Evolutionary conservation across 495 filamentous ascomycete species (phyloP), one percentile per base, ranked within the genome.

Genomic region (Staphylotrichum tortipilum): DNA sequence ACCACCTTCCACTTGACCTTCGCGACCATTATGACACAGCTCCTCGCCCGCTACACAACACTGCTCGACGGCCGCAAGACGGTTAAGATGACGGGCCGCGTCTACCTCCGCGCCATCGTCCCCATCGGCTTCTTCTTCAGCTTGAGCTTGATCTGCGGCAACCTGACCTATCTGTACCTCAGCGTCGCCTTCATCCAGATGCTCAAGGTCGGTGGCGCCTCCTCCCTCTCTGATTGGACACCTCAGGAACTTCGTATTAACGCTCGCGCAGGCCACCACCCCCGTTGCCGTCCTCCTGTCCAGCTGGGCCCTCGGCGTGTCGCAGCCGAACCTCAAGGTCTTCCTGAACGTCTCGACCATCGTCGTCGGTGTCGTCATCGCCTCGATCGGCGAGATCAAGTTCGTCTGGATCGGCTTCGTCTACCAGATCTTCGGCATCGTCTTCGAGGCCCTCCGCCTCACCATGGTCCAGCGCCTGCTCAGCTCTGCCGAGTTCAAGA

Each of bases 141-240:
- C 70, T 73, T 94, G 72, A 89, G 84, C 67, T 78, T 96, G 78
- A 95, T 96, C 61, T 95, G 87, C 70, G 86, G 89, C 50, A 95
- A 96, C 71, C 75, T 90, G 63, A 87, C 90, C 48, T 96, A 95
- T 63, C 74, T 96, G 43, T 94, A 92, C 69, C 79, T 96, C 53
- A 87, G 84, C 60, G 89, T 95, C 53, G 80, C 89, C 37, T 96
- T 96, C 69, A 96, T 96, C 66, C 89, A 96, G 74, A 96, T 96
- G 89, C 79, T 96, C 60, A 95, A 95, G 86, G 83, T 84, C 50
- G 44, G 76, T 67, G 48, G 8, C 6, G n/a, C n/a, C n/a, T n/a
- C n/a, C n/a, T n/a, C 3, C 36, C 7, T 15, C 6, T 24, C 1
- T 39, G 23, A 29, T 11, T 9, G 4, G 14, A 8, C 12, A 28